Conservation (phyloP, 495 filamentous ascomycete genomes). For the Oidiodendron maius region DNA sequence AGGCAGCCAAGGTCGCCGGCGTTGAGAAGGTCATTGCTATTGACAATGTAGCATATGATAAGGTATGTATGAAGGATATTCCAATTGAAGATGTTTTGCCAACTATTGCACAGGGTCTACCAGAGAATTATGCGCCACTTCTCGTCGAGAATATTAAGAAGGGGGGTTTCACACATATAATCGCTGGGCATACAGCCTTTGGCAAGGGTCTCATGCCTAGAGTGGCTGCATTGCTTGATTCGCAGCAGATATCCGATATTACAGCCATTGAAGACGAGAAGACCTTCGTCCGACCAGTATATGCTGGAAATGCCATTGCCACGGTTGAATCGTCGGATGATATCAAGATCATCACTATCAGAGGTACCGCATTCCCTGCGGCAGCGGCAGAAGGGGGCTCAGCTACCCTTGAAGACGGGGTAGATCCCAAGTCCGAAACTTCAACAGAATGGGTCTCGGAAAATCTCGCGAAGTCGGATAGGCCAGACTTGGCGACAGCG, state of each 20-base stretch:
- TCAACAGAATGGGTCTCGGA: conserved; percentile 89
- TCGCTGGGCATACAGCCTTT: conserved; percentile 89
- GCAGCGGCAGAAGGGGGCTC: conserved; percentile 47
- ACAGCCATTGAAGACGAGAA: conserved; percentile 82
- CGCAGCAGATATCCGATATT: conserved; percentile 90
- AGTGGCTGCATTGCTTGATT: conserved; percentile 87
- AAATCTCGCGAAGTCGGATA: conserved; percentile 84
- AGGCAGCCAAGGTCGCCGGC: conserved; percentile 85
- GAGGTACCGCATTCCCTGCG: conserved; percentile 80
- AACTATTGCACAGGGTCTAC: conserved; percentile 56
- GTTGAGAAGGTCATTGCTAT: conserved; percentile 86
- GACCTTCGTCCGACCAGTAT: conserved; percentile 95
- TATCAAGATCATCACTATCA: conserved; percentile 85
- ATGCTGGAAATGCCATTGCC: conserved; percentile 93
- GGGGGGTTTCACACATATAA: conserved; percentile 82
- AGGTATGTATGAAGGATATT: conserved; percentile 35
- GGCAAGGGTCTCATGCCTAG: conserved; percentile 95
- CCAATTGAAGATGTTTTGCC: conserved; percentile 1
- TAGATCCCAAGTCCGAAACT: conserved; percentile 64
- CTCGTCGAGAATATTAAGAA: conserved; percentile 95
- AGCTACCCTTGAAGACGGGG: conserved; percentile 57
- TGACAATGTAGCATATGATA: conserved; percentile 87
- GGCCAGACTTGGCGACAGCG: conserved; percentile 91
- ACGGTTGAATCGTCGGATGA: conserved; percentile 88
- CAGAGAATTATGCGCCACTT: conserved; percentile 92